Percentiles rank a stretch among this genome's conserved stretches.
phyloP scores from a whole-genome alignment of 2,329 filamentous ascomycete species.

The Colletotrichum sansevieriae region DNA sequence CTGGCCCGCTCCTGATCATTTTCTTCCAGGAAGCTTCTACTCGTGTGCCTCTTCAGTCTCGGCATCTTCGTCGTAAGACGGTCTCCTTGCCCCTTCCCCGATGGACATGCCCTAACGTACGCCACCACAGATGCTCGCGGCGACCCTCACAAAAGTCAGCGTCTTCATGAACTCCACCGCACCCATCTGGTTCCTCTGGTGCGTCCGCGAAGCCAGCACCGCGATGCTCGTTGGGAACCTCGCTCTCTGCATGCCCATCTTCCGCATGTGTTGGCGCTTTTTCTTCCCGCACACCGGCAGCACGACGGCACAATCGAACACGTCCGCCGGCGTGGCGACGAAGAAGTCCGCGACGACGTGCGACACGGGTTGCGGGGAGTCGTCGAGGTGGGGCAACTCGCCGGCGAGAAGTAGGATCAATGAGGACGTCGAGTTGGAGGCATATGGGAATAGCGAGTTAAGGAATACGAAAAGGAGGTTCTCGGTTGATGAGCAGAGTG shows the following conservation, averaged over 20 bases:
- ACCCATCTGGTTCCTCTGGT: conserved; percentile 38
- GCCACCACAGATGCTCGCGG: conserved; percentile 23
- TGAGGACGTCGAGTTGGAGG: conserved; percentile 20
- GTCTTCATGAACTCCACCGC: conserved; percentile 27
- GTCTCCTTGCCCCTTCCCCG: fast-evolving
- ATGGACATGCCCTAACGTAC: background rate
- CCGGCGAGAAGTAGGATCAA: conserved; percentile 1
- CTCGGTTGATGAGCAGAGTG: conserved; percentile 15
- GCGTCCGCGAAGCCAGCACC: conserved; percentile 34
- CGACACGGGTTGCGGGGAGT: conserved; percentile 1
- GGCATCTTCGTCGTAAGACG: conserved; percentile 35
- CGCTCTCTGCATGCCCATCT: conserved; percentile 31
- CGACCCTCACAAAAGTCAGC: conserved; percentile 27
- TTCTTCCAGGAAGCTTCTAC: conserved; percentile 20
- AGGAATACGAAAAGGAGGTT: background rate
- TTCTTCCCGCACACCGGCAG: conserved; percentile 11
- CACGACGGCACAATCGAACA: background rate
- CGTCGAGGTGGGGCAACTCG: conserved; percentile 7
- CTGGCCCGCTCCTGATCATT: background rate
- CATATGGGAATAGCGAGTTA: background rate
- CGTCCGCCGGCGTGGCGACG: background rate
- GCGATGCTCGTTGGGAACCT: conserved; percentile 41
- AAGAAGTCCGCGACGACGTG: background rate
- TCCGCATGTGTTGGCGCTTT: conserved; percentile 18
- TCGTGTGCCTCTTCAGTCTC: conserved; percentile 35